A percentile compares a stretch with the other conserved stretches of the same genome.
phyloP scores from a whole-genome alignment of 192 early-diverging fungal genomes.

The Coemansia nantahalensis region DNA sequence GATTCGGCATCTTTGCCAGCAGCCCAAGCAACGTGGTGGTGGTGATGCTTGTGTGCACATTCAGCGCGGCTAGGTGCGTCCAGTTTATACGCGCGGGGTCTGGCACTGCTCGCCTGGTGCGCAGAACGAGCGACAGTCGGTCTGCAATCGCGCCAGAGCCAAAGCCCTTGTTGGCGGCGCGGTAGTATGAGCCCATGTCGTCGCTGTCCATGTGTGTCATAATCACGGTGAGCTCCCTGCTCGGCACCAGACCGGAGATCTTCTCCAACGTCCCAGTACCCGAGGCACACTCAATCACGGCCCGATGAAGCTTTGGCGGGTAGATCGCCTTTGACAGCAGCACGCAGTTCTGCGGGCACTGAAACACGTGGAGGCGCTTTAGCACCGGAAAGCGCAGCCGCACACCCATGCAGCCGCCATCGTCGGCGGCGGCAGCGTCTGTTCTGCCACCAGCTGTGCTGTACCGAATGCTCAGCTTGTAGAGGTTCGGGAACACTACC shows the following conservation, averaged over 20 bases:
- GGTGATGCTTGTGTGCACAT: conserved; percentile 1
- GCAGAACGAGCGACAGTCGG: neutral
- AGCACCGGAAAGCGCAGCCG: conserved; percentile 1
- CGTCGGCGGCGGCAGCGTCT: too few relatives aligned
- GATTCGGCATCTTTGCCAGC: conserved; percentile 4
- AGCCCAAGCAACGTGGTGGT: neutral
- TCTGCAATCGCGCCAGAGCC: neutral
- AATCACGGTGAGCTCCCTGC: conserved; percentile 2
- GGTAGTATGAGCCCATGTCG: neutral
- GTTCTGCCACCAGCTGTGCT: neutral
- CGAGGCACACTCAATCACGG: neutral
- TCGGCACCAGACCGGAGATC: neutral
- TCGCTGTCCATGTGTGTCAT: neutral
- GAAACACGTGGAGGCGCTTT: neutral
- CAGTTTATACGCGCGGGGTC: conserved; percentile 4
- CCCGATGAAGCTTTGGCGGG: conserved; percentile 1
- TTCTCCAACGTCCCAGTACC: neutral
- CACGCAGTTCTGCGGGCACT: conserved; percentile 5
- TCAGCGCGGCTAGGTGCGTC: neutral
- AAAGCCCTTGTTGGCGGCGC: conserved; percentile 3
- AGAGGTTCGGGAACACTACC: conserved; percentile 2
- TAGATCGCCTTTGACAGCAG: conserved; percentile 4
- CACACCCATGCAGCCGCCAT: too few relatives aligned
- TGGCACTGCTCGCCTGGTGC: conserved; percentile 5
- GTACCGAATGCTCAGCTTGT: conserved; percentile 8